Conservation (phyloP, 129 eudicot species). For the Tanacetum coccineum region DNA sequence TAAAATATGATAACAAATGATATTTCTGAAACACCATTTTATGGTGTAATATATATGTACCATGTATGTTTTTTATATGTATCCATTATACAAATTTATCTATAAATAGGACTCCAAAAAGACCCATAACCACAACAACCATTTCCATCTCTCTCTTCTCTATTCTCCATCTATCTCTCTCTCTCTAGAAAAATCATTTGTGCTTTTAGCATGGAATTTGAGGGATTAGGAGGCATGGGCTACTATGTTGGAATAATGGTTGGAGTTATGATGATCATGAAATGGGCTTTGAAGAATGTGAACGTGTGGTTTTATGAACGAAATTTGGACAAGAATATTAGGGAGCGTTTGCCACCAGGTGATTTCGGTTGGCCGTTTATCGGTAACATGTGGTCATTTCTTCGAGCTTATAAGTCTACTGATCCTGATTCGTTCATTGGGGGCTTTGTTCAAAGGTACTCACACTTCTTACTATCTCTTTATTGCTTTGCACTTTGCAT, state of each 20-base stretch:
- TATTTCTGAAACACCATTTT: not conserved
- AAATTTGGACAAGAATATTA: slow-evolving; percentile 40
- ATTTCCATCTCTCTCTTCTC: not conserved
- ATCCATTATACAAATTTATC: not conserved
- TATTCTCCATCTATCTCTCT: not conserved
- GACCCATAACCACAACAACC: slow-evolving; percentile 9
- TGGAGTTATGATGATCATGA: slow-evolving; percentile 27
- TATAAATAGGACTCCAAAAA: slow-evolving; percentile 19
- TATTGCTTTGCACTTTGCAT: not conserved
- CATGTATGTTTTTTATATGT: not conserved
- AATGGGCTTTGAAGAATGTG: slow-evolving; percentile 38
- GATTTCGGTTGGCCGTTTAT: slow-evolving; percentile 74
- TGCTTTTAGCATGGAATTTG: slow-evolving; percentile 25
- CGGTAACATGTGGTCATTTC: slow-evolving; percentile 86
- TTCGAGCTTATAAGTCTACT: slow-evolving; percentile 75
- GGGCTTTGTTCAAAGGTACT: slow-evolving; percentile 38
- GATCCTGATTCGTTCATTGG: slow-evolving; percentile 66
- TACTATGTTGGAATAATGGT: slow-evolving; percentile 27
- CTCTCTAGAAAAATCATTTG: not conserved
- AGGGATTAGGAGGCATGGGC: slow-evolving; percentile 22
- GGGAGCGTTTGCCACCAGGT: slow-evolving; percentile 62
- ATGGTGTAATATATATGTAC: not conserved
- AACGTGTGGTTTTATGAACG: slow-evolving; percentile 56
- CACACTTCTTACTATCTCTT: not conserved
- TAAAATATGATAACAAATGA: not conserved